These are phyloP conservation scores for sorghum (Sorghum bicolor) DNA, from an alignment of 176 grass and related monocot genomes.

Conservation along the genomic window DNA sequence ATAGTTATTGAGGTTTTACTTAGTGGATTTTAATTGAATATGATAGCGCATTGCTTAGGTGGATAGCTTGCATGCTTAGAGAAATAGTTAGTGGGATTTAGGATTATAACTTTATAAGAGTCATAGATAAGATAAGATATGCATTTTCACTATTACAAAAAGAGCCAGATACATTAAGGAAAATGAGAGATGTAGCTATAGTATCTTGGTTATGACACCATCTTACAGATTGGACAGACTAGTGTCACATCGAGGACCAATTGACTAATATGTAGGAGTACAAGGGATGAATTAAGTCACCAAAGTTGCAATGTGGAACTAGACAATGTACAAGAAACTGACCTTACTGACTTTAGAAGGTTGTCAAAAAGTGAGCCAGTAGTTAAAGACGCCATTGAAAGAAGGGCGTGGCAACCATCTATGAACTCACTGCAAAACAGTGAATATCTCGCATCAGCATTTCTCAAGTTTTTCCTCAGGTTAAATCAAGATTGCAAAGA, in stretches of 20 bases:
- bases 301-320: neutral
- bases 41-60: no score
- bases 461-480: conserved; percentile 7
- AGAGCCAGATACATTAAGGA: neutral
- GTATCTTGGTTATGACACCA: neutral
- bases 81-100: no score
- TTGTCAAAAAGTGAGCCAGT: conserved; percentile 75
- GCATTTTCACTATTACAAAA: conserved; percentile 9
- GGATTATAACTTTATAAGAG: no score
- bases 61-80: no score
- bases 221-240: neutral
- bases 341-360: conserved; percentile 89
- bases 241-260: neutral
- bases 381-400: conserved; percentile 86
- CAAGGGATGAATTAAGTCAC: neutral
- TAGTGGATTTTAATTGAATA: no score
- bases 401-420: conserved; percentile 91
- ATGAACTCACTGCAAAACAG: conserved; percentile 77
- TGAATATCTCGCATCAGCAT: conserved; percentile 33
- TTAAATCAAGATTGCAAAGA: conserved; percentile 27
- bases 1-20: no score
- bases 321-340: neutral
- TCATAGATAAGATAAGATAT: no score
- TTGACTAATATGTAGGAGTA: neutral
- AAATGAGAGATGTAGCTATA: neutral